phyloP scores from a whole-genome alignment of 148 eudicot species.

The Limonium bicolor region DNA sequence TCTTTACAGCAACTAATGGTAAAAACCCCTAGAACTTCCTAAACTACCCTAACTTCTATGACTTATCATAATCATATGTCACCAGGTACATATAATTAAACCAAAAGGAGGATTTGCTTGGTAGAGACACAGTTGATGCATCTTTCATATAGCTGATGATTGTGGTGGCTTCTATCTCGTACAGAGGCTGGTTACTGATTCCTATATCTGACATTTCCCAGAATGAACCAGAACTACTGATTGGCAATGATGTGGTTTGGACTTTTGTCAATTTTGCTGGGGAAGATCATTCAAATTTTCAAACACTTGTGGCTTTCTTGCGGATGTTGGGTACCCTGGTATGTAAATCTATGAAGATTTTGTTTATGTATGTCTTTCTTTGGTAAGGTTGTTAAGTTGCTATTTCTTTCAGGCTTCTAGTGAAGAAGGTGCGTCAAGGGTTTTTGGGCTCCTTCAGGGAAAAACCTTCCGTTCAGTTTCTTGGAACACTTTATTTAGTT shows the following conservation, averaged over 20 bases:
- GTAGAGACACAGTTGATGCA: too few species aligned
- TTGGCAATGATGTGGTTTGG: conserved; percentile 93
- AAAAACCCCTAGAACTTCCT: too few species aligned
- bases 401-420: conserved; percentile 54
- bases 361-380: neutral
- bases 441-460: conserved; percentile 70
- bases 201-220: too few species aligned
- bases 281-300: conserved; percentile 87
- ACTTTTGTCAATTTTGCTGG: conserved; percentile 93
- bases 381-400: conserved; percentile 3
- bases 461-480: conserved; percentile 81
- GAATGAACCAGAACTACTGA: conserved; percentile 94
- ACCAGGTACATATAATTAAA: too few species aligned
- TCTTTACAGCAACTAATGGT: too few species aligned
- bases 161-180: too few species aligned
- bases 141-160: too few species aligned
- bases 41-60: too few species aligned
- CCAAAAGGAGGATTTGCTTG: too few species aligned
- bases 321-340: conserved; percentile 88
- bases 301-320: conserved; percentile 86
- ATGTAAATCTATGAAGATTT: conserved; percentile 10
- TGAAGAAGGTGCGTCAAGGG: conserved; percentile 82
- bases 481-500: conserved; percentile 86
- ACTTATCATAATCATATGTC: too few species aligned
- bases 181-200: too few species aligned